Conservation (phyloP, 768 basidiomycete species). For the Tricholomella constricta region DNA sequence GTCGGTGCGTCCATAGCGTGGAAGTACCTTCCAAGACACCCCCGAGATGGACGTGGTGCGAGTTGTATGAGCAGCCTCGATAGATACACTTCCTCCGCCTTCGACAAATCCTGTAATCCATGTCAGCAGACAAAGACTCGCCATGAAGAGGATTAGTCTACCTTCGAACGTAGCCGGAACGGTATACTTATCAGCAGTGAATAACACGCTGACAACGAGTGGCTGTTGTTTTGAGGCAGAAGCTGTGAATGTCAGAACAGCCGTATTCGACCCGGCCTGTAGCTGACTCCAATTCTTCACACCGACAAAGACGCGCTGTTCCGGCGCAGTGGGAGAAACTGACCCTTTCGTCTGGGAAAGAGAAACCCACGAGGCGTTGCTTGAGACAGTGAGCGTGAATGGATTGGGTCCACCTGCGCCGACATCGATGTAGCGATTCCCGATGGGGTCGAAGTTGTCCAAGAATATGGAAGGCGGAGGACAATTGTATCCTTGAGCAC, state of each 20-base stretch:
- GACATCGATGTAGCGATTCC: constrained; percentile 60
- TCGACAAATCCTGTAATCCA: constrained; percentile 65
- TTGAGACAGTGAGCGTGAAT: constrained; percentile 54
- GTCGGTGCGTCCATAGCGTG: constrained; percentile 59
- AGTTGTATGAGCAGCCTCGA: constrained; percentile 64
- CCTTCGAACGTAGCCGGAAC: neutral
- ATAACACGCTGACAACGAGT: constrained; percentile 30
- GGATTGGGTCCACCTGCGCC: constrained; percentile 59
- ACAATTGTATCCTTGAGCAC: constrained; percentile 49
- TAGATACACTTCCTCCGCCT: constrained; percentile 60
- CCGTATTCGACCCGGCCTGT: constrained; percentile 34
- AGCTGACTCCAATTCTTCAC: constrained; percentile 61
- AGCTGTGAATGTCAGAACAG: constrained; percentile 49
- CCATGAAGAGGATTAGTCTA: too few relatives aligned
- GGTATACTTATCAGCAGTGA: constrained; percentile 36
- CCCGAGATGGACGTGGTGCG: constrained; percentile 49
- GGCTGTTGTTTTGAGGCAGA: constrained; percentile 41
- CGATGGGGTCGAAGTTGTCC: constrained; percentile 57
- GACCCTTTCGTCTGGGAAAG: constrained; percentile 49
- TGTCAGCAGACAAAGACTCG: too few relatives aligned
- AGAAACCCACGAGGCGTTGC: constrained; percentile 55
- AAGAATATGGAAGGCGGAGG: constrained; percentile 50
- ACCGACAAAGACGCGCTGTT: constrained; percentile 54
- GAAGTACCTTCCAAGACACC: constrained; percentile 60
- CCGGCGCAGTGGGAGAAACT: constrained; percentile 47